These are phyloP conservation scores for Sporobolus alterniflorus DNA, from an alignment of 202 grass and related monocot genomes.

Conservation along the genomic window DNA sequence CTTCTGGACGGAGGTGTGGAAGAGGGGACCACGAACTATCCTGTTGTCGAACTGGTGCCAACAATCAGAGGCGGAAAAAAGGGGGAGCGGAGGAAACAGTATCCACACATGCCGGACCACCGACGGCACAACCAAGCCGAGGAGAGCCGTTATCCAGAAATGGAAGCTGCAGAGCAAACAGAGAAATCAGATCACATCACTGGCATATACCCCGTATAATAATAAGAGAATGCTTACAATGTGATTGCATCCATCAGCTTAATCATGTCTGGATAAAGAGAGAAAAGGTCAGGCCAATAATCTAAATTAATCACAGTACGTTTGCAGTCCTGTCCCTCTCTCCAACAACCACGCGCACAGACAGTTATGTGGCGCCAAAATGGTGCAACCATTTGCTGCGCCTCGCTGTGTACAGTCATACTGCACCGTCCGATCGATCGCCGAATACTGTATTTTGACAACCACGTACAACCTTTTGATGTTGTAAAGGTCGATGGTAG, in stretches of 20 bases:
- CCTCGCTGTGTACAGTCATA: constrained; percentile 40
- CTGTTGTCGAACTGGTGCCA: background rate
- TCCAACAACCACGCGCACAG: constrained; percentile 11
- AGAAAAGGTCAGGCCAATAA: constrained; percentile 18
- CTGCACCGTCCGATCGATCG: background rate
- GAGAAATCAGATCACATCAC: constrained; percentile 13
- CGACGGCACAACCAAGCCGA: background rate
- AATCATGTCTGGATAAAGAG: constrained; percentile 8
- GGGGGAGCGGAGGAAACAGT: background rate
- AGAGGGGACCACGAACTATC: background rate
- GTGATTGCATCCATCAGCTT: constrained; percentile 43
- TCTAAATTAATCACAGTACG: background rate
- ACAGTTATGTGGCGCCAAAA: constrained; percentile 42
- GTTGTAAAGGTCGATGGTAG: background rate
- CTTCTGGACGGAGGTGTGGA: background rate
- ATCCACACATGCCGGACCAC: background rate
- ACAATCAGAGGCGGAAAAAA: background rate
- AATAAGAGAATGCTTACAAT: too few species aligned
- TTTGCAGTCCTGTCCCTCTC: background rate
- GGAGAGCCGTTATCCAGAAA: constrained; percentile 34
- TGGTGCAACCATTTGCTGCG: constrained; percentile 49
- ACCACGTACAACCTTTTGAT: background rate
- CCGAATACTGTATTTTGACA: background rate
- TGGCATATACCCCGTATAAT: too few species aligned
- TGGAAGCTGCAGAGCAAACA: constrained; percentile 30